Conservation (phyloP, 257 asterid species). For the Fraxinus anomala region DNA sequence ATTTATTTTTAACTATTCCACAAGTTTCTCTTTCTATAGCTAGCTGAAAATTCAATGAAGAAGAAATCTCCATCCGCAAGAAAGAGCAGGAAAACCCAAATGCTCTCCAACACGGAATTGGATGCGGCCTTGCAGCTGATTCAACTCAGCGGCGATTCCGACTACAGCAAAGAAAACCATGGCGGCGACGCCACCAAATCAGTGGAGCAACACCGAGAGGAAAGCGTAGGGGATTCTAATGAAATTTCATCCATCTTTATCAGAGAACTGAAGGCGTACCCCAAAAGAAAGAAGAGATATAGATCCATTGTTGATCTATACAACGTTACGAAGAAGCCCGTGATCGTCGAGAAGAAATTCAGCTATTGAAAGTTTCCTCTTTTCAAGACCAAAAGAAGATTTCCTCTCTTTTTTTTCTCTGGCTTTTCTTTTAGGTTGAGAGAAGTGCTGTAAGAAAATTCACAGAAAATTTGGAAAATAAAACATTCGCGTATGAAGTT, state of each 20-base stretch:
- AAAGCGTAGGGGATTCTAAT: constrained; percentile 48
- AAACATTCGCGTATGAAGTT: not conserved
- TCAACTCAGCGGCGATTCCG: constrained; percentile 77
- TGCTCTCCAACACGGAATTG: constrained; percentile 50
- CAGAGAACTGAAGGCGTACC: constrained; percentile 24
- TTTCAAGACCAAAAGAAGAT: not conserved
- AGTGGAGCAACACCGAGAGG: constrained; percentile 33
- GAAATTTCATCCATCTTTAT: constrained; percentile 47
- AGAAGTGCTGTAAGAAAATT: not conserved
- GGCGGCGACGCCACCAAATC: constrained; percentile 28
- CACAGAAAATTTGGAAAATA: not conserved
- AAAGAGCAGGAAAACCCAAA: constrained; percentile 29
- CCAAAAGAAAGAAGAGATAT: constrained; percentile 38
- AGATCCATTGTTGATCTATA: constrained; percentile 57
- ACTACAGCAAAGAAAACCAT: constrained; percentile 4
- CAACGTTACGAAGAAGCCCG: constrained; percentile 34
- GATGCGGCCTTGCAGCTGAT: constrained; percentile 69
- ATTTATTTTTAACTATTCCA: not conserved
- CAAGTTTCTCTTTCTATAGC: not conserved
- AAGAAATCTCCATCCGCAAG: constrained; percentile 32
- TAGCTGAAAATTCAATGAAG: constrained; percentile 17
- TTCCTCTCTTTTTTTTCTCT: not conserved
- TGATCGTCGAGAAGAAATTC: constrained; percentile 30
- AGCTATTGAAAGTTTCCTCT: not conserved
- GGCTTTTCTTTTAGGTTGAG: not conserved